Evolutionary conservation across 768 basidiomycete species (phyloP).

Genomic region (Rhizopogon sp.): DNA sequence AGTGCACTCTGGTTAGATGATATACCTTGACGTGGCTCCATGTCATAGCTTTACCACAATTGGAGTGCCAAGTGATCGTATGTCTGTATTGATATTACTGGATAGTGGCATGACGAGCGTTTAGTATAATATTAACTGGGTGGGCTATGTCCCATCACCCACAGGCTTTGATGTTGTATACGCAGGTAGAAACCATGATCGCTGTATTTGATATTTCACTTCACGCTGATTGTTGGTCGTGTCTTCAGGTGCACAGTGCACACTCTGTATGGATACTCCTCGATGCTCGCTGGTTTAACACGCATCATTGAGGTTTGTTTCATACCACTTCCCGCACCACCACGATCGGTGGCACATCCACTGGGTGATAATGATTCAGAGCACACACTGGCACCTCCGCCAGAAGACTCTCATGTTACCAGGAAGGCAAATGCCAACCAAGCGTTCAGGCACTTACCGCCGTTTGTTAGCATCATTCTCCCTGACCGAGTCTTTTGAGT

Average conservation of each 20-base stretch:
- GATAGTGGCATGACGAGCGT: not conserved
- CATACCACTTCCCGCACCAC: slow-evolving; percentile 37
- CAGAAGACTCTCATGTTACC: slow-evolving; percentile 8
- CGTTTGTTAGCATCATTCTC: slow-evolving; percentile 59
- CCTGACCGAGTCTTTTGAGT: not conserved
- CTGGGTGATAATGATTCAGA: slow-evolving; percentile 58
- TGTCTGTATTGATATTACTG: too few species aligned
- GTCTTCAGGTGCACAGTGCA: slow-evolving; percentile 65
- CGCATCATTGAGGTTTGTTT: slow-evolving; percentile 86
- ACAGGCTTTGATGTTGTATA: slow-evolving; percentile 80
- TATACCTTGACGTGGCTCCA: too few species aligned
- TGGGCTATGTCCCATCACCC: slow-evolving; percentile 92
- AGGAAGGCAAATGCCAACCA: slow-evolving; percentile 35
- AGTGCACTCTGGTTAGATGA: too few species aligned
- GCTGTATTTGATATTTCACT: not conserved
- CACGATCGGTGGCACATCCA: slow-evolving; percentile 14
- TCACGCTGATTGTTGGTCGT: not conserved
- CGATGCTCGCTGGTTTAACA: slow-evolving; percentile 77
- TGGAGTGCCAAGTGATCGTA: not conserved
- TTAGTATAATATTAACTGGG: slow-evolving; percentile 82
- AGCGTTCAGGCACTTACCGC: slow-evolving; percentile 82
- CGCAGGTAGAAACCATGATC: slow-evolving; percentile 44
- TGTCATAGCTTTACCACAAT: not conserved
- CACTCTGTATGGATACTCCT: slow-evolving; percentile 78
- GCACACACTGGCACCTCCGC: slow-evolving; percentile 51